Conservation (phyloP, 768 basidiomycete genomes). For the Pisolithus microcarpus region DNA sequence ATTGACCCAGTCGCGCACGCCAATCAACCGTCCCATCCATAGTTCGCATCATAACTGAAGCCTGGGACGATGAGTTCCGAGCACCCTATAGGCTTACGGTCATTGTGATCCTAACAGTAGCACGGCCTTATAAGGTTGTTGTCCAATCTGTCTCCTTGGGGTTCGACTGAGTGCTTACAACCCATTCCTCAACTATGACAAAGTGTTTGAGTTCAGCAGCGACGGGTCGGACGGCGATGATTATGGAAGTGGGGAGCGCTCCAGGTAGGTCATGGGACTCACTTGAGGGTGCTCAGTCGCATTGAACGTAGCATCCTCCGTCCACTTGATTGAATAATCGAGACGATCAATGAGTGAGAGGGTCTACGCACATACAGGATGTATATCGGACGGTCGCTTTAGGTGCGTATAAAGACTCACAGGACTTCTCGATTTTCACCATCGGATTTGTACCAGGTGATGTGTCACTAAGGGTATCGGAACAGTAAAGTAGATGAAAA, state of each 20-base stretch:
- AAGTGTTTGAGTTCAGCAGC: not conserved
- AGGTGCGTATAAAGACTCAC: too few relatives aligned
- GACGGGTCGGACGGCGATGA: not conserved
- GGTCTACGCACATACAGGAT: too few relatives aligned
- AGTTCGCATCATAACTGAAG: not conserved
- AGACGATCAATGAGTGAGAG: too few relatives aligned
- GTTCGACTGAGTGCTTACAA: conserved; percentile 4
- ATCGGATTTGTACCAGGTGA: not conserved
- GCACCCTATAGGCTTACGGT: not conserved
- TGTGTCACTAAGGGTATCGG: too few relatives aligned
- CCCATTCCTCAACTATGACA: conserved; percentile 20
- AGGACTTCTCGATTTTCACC: too few relatives aligned
- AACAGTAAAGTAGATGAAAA: too few relatives aligned
- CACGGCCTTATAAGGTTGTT: conserved; percentile 14
- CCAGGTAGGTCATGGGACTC: conserved; percentile 2
- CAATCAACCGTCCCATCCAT: not conserved
- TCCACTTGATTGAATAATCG: too few relatives aligned
- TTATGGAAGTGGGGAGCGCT: not conserved
- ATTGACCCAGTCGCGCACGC: not conserved
- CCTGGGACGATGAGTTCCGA: not conserved
- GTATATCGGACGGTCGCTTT: too few relatives aligned
- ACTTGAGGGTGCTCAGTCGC: not conserved
- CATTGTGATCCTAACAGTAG: conserved; percentile 6
- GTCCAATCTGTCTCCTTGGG: not conserved
- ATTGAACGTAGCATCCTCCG: not conserved